Evolutionary conservation across 2,329 filamentous ascomycete species (phyloP), one percentile per base, ranked within the genome.

Genomic region (Dactylellina cionopaga): DNA sequence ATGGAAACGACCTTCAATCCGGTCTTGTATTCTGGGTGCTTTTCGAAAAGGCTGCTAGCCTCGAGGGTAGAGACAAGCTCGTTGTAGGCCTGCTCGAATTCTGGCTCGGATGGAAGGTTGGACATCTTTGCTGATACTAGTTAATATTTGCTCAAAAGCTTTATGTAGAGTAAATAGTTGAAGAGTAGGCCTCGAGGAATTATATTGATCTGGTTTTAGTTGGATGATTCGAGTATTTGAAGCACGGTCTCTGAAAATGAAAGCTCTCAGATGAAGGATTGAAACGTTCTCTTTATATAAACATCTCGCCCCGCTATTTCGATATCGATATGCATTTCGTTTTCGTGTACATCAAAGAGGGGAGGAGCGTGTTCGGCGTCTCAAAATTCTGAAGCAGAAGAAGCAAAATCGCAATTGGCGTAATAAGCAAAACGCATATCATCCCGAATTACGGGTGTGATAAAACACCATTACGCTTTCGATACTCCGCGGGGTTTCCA

Each of bases 51-150:
- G 75, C 89, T 88, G 83, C 90, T 95, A 86, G 93, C 89, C 84
- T 98, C 92, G 80, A 99, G 92, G 74, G 93, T 96, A 80, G 90
- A 95, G 82, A 86, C 91, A 77, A 99, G 91, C 88, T 99, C 94
- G 82, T 92, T 92, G 88, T 96, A 96, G 80, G 94, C 94, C 88
- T 98, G 94, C 88, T 97, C 89, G 85, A 98, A 98, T 85, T 99
- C 94, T 80, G 95, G 94, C 88, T 98, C 94, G 75, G 84, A 84
- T 56, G 91, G 88, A 79, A 95, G 86, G 85, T 95, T 90, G 77
- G 92, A 91, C 91, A 96, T 95, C 19, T 60, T 72, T 43, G 31
- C 35, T 31, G 31, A 49, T 51, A n/a, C n/a, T n/a, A n/a, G n/a
- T 76, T 76, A 84, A 77, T 54, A 33, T 51, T 17, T 43, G 44